Evolutionary conservation across 2,329 filamentous ascomycete species (phyloP).

Genomic region (Pseudocercospora ulei): DNA sequence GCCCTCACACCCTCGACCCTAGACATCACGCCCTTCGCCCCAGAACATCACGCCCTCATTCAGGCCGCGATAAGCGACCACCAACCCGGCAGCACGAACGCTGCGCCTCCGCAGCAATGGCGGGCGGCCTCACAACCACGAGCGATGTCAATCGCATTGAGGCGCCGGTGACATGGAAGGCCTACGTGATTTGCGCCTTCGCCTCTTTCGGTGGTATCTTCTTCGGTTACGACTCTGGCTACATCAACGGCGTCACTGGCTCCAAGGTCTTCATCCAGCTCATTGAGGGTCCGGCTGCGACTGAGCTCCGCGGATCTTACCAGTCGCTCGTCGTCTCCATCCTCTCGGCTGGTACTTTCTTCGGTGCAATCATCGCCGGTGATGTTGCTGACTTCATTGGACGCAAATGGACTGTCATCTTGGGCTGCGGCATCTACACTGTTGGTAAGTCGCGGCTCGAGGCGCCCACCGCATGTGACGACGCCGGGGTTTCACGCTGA

Average conservation of each 20-base stretch:
- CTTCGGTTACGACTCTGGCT: conserved; percentile 70
- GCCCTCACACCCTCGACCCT: conserved; percentile 1
- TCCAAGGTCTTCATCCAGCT: conserved; percentile 45
- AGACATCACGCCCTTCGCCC: background rate
- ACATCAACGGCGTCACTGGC: conserved; percentile 49
- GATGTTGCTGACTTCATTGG: conserved; percentile 67
- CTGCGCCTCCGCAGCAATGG: conserved; percentile 16
- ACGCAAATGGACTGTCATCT: conserved; percentile 61
- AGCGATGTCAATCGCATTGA: conserved; percentile 47
- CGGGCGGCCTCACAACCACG: conserved; percentile 35
- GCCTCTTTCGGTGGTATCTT: conserved; percentile 53
- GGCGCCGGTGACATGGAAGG: conserved; percentile 42
- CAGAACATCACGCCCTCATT: conserved; percentile 3
- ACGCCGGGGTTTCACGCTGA: background rate
- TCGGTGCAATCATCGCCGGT: conserved; percentile 66
- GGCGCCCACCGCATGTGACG: background rate
- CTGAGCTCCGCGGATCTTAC: conserved; percentile 28
- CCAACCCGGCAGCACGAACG: background rate
- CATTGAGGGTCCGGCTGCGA: conserved; percentile 41
- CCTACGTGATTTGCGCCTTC: conserved; percentile 39
- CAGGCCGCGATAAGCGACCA: conserved; percentile 1
- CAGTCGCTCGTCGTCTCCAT: conserved; percentile 63
- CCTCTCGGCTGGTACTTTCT: conserved; percentile 61
- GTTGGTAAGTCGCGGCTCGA: conserved; percentile 33
- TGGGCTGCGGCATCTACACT: conserved; percentile 61